Conservation (phyloP, 345 rosid genomes). For the Sonneratia alba region DNA sequence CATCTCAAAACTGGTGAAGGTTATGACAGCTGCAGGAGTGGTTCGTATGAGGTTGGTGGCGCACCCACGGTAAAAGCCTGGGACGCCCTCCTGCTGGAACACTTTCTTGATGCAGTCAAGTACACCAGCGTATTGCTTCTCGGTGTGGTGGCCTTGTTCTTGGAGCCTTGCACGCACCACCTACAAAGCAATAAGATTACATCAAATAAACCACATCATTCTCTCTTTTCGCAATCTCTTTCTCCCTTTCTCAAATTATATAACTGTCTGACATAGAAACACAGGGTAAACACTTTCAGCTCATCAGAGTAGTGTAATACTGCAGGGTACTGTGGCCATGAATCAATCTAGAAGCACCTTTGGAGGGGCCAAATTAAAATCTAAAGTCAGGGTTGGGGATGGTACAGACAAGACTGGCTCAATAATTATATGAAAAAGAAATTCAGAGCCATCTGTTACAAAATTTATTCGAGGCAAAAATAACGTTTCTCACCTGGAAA, state of each 20-base stretch:
- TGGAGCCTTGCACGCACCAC: conserved; percentile 81
- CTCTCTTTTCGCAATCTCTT: background rate
- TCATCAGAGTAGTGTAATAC: too few relatives aligned
- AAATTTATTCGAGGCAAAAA: too few relatives aligned
- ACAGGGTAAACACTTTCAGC: too few relatives aligned
- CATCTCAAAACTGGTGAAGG: conserved; percentile 93
- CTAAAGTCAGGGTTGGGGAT: too few relatives aligned
- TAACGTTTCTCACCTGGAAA: too few relatives aligned
- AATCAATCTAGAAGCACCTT: too few relatives aligned
- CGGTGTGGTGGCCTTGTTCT: conserved; percentile 85
- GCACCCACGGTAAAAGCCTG: conserved; percentile 84
- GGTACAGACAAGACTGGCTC: too few relatives aligned
- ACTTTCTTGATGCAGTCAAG: conserved; percentile 68
- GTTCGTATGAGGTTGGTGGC: conserved; percentile 75
- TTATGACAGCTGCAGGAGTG: conserved; percentile 81
- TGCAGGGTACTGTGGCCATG: too few relatives aligned
- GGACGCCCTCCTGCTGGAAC: conserved; percentile 49
- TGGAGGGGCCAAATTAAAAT: too few relatives aligned
- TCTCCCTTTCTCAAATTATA: background rate
- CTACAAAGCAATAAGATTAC: conserved; percentile 20
- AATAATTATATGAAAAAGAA: too few relatives aligned
- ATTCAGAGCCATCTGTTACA: too few relatives aligned
- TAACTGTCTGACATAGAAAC: too few relatives aligned
- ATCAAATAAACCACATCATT: background rate
- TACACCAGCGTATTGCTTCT: conserved; percentile 60